These are phyloP conservation scores for Candida berthetii DNA, from an alignment of 805 yeast genomes.

Conservation along the genomic window DNA sequence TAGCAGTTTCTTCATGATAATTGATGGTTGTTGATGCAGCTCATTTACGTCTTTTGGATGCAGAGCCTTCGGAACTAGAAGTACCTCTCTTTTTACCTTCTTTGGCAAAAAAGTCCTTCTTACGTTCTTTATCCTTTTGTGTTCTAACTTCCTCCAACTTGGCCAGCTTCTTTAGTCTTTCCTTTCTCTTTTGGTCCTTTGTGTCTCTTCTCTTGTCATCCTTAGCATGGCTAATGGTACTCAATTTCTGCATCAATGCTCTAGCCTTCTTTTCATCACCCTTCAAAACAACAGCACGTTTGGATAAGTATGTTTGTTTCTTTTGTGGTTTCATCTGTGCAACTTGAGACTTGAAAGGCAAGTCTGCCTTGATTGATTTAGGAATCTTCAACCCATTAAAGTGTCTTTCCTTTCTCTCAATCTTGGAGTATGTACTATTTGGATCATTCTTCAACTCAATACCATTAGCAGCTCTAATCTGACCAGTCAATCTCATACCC, in stretches of 20 bases:
- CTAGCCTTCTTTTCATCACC: conserved; percentile 95
- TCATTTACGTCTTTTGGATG: conserved; percentile 10
- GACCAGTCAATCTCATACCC: conserved; percentile 95
- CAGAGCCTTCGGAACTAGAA: conserved; percentile 20
- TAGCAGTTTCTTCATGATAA: too few relatives aligned
- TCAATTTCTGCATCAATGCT: conserved; percentile 78
- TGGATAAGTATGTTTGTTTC: conserved; percentile 73
- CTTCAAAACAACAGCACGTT: conserved; percentile 89
- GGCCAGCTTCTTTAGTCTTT: conserved; percentile 69
- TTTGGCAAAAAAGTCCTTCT: conserved; percentile 77
- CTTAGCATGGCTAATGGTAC: conserved; percentile 81
- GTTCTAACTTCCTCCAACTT: conserved; percentile 61
- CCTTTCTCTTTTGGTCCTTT: conserved; percentile 70
- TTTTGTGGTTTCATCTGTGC: conserved; percentile 84
- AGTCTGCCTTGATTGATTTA: conserved; percentile 59
- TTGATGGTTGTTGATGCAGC: too few relatives aligned
- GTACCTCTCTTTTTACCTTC: conserved; percentile 59
- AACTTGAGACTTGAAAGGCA: conserved; percentile 92
- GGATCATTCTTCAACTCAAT: conserved; percentile 55
- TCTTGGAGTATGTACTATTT: conserved; percentile 53
- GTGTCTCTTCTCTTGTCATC: conserved; percentile 69
- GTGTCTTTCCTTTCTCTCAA: conserved; percentile 78
- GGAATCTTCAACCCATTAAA: conserved; percentile 91
- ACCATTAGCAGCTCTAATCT: conserved; percentile 72
- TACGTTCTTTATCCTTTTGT: conserved; percentile 77